phyloP scores from a whole-genome alignment of 2,329 filamentous ascomycete genomes.

The Colletotrichum horii region DNA sequence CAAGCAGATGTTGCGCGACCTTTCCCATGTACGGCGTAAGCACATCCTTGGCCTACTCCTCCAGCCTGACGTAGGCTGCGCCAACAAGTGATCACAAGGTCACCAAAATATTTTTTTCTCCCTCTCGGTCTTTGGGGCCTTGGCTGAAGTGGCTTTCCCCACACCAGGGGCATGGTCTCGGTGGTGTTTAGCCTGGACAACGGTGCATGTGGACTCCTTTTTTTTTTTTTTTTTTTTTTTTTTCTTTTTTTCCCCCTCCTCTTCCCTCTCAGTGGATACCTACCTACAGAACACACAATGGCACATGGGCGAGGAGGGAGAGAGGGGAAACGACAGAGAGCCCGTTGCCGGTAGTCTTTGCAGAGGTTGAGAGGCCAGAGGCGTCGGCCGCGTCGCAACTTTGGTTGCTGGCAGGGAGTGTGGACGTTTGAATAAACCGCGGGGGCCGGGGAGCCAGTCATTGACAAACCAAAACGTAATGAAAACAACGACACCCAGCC shows the following conservation, averaged over 20 bases:
- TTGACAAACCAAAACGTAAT: constrained; percentile 25
- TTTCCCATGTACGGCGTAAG: constrained; percentile 14
- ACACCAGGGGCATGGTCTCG: not conserved
- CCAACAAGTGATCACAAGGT: constrained; percentile 22
- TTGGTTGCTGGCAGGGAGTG: not conserved
- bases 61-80: constrained; percentile 7
- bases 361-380: not conserved
- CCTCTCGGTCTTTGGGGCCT: not conserved
- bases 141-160: not conserved
- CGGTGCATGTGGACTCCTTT: not conserved
- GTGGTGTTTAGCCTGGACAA: not conserved
- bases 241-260: too few species aligned
- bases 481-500: constrained; percentile 20
- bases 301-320: not conserved
- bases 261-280: not conserved
- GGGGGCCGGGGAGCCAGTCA: not conserved
- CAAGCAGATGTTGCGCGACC: constrained; percentile 18
- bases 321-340: not conserved
- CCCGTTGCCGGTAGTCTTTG: not conserved
- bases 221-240: too few species aligned
- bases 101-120: constrained; percentile 15
- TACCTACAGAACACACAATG: not conserved
- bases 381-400: not conserved
- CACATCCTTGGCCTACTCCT: constrained; percentile 14
- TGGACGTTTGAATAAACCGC: not conserved